A percentile compares a stretch with the other conserved stretches of the same genome.
These are phyloP conservation scores for Naegleria lovaniensis DNA, from an alignment of 208 protist genomes.

Conservation along the genomic window DNA sequence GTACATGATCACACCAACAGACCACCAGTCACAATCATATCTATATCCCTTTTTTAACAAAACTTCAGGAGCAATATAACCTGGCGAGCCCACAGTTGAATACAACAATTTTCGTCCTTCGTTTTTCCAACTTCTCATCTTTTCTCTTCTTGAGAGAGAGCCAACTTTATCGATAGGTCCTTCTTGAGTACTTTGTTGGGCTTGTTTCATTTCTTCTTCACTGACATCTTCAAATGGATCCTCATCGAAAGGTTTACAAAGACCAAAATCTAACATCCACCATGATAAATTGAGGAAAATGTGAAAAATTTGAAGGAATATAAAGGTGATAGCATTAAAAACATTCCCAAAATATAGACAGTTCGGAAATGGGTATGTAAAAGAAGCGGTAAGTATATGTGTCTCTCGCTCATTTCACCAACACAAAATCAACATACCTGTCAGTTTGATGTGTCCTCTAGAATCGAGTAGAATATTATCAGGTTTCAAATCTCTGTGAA, in stretches of 20 bases:
- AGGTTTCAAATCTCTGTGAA: conserved; percentile 76
- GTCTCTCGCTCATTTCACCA: not conserved
- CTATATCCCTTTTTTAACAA: conserved; percentile 49
- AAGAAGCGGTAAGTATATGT: not conserved
- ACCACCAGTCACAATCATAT: conserved; percentile 67
- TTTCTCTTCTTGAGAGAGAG: conserved; percentile 30
- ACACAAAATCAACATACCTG: conserved; percentile 64
- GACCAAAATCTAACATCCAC: not conserved
- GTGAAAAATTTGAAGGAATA: too few relatives aligned
- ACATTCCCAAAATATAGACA: not conserved
- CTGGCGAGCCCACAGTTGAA: conserved; percentile 70
- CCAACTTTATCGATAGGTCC: not conserved
- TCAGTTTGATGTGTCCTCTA: conserved; percentile 70
- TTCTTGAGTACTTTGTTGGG: not conserved
- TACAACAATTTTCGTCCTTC: conserved; percentile 48
- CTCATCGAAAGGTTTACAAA: conserved; percentile 27
- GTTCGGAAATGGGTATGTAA: not conserved
- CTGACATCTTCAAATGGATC: conserved; percentile 5
- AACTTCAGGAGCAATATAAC: conserved; percentile 58
- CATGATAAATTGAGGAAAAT: too few relatives aligned
- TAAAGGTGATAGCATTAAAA: too few relatives aligned
- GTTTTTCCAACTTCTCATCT: conserved; percentile 39
- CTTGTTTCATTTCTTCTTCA: not conserved
- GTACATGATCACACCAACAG: conserved; percentile 64
- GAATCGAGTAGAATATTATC: conserved; percentile 72